Base-by-base conservation (phyloP, 2,329 filamentous ascomycete species). In the Alternaria solani region DNA sequence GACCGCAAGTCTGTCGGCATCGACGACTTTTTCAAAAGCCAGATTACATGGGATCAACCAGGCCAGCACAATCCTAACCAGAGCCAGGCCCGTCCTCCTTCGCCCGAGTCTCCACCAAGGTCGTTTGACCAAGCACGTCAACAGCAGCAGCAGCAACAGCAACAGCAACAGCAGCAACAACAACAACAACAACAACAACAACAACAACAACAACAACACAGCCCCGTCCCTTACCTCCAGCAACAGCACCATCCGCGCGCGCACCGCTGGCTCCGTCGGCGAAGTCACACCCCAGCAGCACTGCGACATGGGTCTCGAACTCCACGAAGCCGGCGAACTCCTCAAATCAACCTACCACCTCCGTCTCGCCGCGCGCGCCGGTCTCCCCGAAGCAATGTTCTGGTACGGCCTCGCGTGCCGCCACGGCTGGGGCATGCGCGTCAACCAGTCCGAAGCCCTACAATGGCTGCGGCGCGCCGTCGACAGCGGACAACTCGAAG, bases 301-400 rank as follows among this genome's bases (percentile, higher is more conserved):
- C 75, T 87, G 98, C 46, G 86, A 90, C 28, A 95, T 94, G 80
- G 95, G 93, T 8, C 95, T 99, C 58, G 89, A 92, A 63, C 90
- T 93, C 61, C 95, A 99, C 74, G 92, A 97, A 75, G 88, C 89
- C 47, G 94, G 94, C 18, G 90, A 91, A 11, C 82, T 97, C 30
- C 93, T 94, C 64, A 94, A 98, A 78, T 98, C 94, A 0, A 98
- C 95, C 0, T 99, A 98, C 75, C 95, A 99, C 75, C 85, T 99
- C 44, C 91, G 95, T 34, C 87, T 96, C 61, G 95, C 95, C 4
- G 94, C 95, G 1, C 89, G 89, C 69, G 89, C 92, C 57, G 92
- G 93, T 47, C 87, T 96, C 59, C 92, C 95, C 0, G 97, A 94
- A 0, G 95, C 91, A 23, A 99, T 99, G 95, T 87, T 99, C 12